Evolutionary conservation across 192 early-diverging fungal genomes (phyloP), one percentile per base, ranked within the genome.

Genomic region (Backusella tuberculispora): DNA sequence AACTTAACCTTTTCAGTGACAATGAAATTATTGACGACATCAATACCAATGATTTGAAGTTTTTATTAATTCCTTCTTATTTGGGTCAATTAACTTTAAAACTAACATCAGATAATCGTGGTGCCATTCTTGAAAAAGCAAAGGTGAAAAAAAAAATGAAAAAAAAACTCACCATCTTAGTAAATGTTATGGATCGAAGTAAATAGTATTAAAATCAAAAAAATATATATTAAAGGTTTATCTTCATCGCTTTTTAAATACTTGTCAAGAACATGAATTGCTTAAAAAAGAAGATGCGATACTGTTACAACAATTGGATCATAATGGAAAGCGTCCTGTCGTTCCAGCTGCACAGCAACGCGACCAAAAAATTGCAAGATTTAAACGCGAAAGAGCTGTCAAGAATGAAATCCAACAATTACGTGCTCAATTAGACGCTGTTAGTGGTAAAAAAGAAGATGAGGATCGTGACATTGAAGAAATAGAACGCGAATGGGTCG

Each of bases 1-100:
- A 85, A 19, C 87, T 96, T 6, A 85, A 84, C 34, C 75, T 97
- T 41, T 97, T 98, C 76, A 95, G 93, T 76, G 84, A 79, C 21
- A 97, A 98, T 81, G 97, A 98, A 75, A 87, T 88, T 17, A 71
- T 94, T 60, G 95, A 98, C 6, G 97, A 98, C 80, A 90, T 97
- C 40, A 91, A 89, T 47, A 92, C 95, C 7, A 82, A 84, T 21
- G 94, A 97, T 79, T 85, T 98, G 24, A 83, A 87, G 41, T 92
- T 89, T 65, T 66, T 94, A 6, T 73, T 91, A 15, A 81, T 84
- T 9, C 81, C 90, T 41, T 82, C 86, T 46, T 90, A 90, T 74
- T 75, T 88, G 10, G 92, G 86, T 9, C 82, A 90, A 46, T 40
- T 91, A 0, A 76, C 80, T 13, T 48, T 83, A 5, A 90, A 90